phyloP scores from a whole-genome alignment of 805 yeast species.

The Candida tallmaniae region DNA sequence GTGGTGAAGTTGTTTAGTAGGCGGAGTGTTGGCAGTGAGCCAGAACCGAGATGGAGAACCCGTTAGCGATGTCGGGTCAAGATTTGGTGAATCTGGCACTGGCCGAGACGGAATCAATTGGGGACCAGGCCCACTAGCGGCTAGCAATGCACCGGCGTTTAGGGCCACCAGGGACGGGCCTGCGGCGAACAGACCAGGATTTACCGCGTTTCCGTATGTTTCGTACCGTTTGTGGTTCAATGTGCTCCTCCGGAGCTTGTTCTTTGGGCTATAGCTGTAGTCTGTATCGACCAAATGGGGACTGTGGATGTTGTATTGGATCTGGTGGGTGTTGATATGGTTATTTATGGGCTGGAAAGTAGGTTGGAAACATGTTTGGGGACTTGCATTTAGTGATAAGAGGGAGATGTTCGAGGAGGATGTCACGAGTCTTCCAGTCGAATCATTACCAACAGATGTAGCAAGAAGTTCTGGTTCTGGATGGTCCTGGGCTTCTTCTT shows the following conservation, averaged over 20 bases:
- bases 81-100: slow-evolving; percentile 50
- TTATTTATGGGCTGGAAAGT: background rate
- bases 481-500: slow-evolving; percentile 23
- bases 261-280: slow-evolving; percentile 2
- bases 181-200: slow-evolving; percentile 8
- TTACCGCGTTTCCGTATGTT: no score
- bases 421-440: slow-evolving; percentile 37
- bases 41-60: slow-evolving; percentile 55
- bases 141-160: no score
- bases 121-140: no score
- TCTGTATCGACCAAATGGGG: background rate
- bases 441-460: slow-evolving; percentile 38
- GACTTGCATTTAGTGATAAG: slow-evolving; percentile 23
- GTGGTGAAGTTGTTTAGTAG: no score
- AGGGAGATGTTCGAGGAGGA: slow-evolving; percentile 40
- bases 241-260: no score
- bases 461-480: slow-evolving; percentile 43
- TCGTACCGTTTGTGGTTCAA: slow-evolving; percentile 30
- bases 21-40: slow-evolving; percentile 52
- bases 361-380: no score
- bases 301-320: slow-evolving; percentile 4
- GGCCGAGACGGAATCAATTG: no score
- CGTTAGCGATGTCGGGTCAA: slow-evolving; percentile 48
- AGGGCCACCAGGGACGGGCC: slow-evolving; percentile 1
- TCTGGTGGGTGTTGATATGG: background rate